Percentiles rank a stretch among this genome's conserved stretches.
phyloP scores from a whole-genome alignment of 495 filamentous ascomycete genomes.

The Immersiella caudata region DNA sequence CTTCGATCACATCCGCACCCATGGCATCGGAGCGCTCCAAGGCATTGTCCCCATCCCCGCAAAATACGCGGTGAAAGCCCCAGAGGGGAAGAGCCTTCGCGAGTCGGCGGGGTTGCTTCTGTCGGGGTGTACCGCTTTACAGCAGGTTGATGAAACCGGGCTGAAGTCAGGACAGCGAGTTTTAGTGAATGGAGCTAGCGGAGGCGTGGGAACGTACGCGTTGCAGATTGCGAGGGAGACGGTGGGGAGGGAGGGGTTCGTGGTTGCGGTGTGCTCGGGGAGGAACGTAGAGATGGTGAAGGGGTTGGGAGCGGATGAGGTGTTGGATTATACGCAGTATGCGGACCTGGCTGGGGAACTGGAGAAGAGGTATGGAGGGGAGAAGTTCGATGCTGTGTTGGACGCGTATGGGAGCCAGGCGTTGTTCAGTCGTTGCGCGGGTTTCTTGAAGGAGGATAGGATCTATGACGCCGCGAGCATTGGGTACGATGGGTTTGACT shows the following conservation, averaged over 20 bases:
- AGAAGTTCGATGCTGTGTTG: constrained; percentile 39
- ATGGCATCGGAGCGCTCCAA: constrained; percentile 40
- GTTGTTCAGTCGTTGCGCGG: constrained; percentile 33
- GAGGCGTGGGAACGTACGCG: constrained; percentile 43
- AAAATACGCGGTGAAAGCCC: constrained; percentile 31
- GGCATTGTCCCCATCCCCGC: constrained; percentile 37
- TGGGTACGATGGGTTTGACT: constrained; percentile 26
- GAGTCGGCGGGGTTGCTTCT: constrained; percentile 43
- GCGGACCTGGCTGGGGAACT: constrained; percentile 29
- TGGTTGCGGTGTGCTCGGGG: constrained; percentile 46
- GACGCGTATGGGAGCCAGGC: constrained; percentile 40
- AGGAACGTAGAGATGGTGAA: constrained; percentile 36
- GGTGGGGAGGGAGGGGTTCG: constrained; percentile 36
- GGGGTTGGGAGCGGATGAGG: constrained; percentile 43
- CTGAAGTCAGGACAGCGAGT: constrained; percentile 35
- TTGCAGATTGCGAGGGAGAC: constrained; percentile 41
- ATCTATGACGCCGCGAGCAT: constrained; percentile 40
- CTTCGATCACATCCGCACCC: constrained; percentile 29
- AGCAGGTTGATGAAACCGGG: constrained; percentile 30
- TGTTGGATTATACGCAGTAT: constrained; percentile 36
- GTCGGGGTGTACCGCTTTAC: constrained; percentile 39
- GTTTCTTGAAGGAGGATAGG: constrained; percentile 37
- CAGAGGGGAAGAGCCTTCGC: constrained; percentile 18
- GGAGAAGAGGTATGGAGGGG: constrained; percentile 19
- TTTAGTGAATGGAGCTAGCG: constrained; percentile 46